Evolutionary conservation across 352 stramenopile genomes (phyloP), one percentile per base, ranked within the genome.

Genomic region (Plasmopara halstedii): DNA sequence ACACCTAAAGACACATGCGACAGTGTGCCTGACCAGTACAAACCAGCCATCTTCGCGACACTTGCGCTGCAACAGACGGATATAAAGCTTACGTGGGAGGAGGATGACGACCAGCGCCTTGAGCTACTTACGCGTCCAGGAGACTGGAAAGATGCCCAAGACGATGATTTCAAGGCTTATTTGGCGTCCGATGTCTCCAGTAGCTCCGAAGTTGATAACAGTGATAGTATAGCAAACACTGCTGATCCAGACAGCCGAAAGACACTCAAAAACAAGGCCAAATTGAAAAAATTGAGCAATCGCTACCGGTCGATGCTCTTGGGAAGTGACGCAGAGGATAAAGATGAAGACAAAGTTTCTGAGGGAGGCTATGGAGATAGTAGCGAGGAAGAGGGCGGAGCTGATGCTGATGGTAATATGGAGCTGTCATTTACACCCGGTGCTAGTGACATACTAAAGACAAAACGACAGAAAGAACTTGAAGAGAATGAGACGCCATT

Each of bases 81-180:
- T 26, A 85, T 99, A 15, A 79, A 94, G 56, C 92, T 96, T 38
- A 97, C 91, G 25, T 99, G 95, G 95, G 95, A 99, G 46, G 75
- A 95, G 40, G 92, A 95, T 46, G 94, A 98, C 53, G 69, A 82
- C 8, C 75, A 94, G 36, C 73, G 93, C 44, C 48, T 95, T 63
- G 92, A 94, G 78, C 61, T 93, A 63, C 50, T 87, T 56, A 90
- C 75, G 53, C 56, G 78, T 43, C 74, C 70, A 18, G 23, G 53
- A 7, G 75, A 88, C 26, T 95, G 84, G 84, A 87, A 92, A 49
- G 67, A 89, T 50, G 67, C 77, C 10, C 69, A 96, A 35, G 87
- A 96, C 32, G 85, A 97, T 49, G 95, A 98, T 50, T 89, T 99
- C 26, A 74, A 85, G 34, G 83, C 88, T 10, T 98, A 98, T 55